Evolutionary conservation across 176 grass and related monocot species (phyloP).

Genomic region (Ampelocalamus luodianensis): DNA sequence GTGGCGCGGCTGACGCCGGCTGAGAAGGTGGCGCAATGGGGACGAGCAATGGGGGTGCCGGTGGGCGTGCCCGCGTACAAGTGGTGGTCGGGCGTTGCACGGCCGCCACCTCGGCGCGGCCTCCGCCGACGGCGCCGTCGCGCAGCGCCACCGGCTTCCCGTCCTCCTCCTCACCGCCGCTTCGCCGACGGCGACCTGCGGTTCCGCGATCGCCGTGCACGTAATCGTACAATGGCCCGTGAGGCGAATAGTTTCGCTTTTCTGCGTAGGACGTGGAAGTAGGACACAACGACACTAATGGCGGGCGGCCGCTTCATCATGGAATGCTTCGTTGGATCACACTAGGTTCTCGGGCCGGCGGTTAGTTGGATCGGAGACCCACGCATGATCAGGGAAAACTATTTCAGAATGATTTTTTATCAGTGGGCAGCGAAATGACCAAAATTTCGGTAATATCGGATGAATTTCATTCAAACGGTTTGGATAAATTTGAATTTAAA

Average conservation of each 20-base stretch:
- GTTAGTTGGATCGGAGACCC: background rate
- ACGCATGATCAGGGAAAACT: too few relatives aligned
- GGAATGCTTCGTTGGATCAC: background rate
- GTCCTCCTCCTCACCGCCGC: slow-evolving; percentile 69
- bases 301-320: too few relatives aligned
- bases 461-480: too few relatives aligned
- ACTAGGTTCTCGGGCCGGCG: background rate
- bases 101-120: slow-evolving; percentile 56
- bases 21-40: slow-evolving; percentile 73
- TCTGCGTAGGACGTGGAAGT: too few relatives aligned
- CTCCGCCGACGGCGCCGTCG: slow-evolving; percentile 36
- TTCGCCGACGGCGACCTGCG: slow-evolving; percentile 66
- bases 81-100: slow-evolving; percentile 86
- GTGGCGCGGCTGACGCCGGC: slow-evolving; percentile 55
- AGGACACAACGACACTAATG: background rate
- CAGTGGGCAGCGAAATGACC: too few relatives aligned
- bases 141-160: slow-evolving; percentile 78
- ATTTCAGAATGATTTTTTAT: too few relatives aligned
- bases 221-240: background rate
- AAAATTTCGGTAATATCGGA: too few relatives aligned
- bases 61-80: slow-evolving; percentile 63
- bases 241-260: background rate
- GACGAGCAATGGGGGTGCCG: too few relatives aligned
- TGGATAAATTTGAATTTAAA: too few relatives aligned
- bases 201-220: slow-evolving; percentile 74